Conservation (phyloP, 2,329 filamentous ascomycete genomes). For the Pseudocercospora fijiensis region DNA sequence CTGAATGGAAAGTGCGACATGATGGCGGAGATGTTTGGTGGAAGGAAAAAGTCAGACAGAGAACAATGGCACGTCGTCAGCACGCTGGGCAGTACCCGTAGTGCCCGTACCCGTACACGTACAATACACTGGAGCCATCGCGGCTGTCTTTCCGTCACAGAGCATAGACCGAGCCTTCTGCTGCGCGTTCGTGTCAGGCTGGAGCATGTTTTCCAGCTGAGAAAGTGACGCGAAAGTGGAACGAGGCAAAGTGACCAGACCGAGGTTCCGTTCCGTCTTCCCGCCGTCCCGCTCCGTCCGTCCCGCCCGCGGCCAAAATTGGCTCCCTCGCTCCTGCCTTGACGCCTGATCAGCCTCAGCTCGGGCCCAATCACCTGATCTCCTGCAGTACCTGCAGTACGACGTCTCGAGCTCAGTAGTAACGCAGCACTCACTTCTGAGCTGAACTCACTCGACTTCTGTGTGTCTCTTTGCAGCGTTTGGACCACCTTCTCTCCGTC, state of each 20-base stretch:
- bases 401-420: background rate
- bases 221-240: background rate
- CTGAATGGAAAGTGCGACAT: constrained; percentile 22
- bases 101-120: too few relatives aligned
- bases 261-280: background rate
- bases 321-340: background rate
- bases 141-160: background rate
- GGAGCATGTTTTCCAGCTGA: background rate
- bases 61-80: background rate
- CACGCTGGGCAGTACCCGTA: background rate
- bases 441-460: background rate
- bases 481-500: background rate
- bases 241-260: background rate
- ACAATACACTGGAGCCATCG: background rate
- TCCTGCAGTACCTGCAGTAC: background rate
- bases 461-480: background rate
- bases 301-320: background rate
- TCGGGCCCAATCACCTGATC: constrained; percentile 16
- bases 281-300: background rate
- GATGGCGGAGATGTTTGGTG: background rate
- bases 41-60: background rate
- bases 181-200: background rate
- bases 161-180: background rate
- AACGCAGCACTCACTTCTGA: too few relatives aligned
- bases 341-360: background rate